These are phyloP conservation scores for Coelastrella sp. DNA, from an alignment of 139 green algal species.

Conservation along the genomic window DNA sequence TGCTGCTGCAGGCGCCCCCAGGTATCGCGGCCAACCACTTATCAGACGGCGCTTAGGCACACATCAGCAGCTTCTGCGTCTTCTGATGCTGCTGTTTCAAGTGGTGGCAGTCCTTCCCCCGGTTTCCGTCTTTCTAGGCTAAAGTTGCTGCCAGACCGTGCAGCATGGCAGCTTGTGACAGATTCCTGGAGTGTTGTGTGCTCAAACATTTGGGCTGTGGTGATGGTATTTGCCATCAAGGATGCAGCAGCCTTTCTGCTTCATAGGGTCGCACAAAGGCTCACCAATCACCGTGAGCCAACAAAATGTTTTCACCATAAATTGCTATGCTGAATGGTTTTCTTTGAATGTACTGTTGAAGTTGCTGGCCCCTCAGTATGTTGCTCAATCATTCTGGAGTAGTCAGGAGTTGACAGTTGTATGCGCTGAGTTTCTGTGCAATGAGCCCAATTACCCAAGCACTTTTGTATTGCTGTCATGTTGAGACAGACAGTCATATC, in stretches of 20 bases:
- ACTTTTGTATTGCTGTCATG: too few relatives aligned
- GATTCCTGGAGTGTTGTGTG: slow-evolving; percentile 45
- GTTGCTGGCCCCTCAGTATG: too few relatives aligned
- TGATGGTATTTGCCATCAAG: slow-evolving; percentile 54
- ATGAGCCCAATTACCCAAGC: neutral
- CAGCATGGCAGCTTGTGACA: neutral
- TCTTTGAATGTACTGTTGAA: neutral
- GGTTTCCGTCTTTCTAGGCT: neutral
- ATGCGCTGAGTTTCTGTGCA: neutral
- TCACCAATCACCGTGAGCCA: slow-evolving; percentile 61
- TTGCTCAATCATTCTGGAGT: too few relatives aligned
- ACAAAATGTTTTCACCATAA: neutral
- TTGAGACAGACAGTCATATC: too few relatives aligned
- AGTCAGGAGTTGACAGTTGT: too few relatives aligned
- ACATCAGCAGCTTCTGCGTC: neutral
- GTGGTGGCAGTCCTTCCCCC: neutral
- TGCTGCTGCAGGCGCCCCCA: neutral
- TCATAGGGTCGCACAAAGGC: slow-evolving; percentile 57
- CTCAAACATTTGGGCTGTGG: slow-evolving; percentile 48
- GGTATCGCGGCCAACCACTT: too few relatives aligned
- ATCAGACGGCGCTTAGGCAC: neutral
- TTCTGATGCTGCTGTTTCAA: neutral
- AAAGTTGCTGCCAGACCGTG: slow-evolving; percentile 5
- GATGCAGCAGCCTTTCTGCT: slow-evolving; percentile 59
- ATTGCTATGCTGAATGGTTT: neutral